Conservation (phyloP, 2,329 filamentous ascomycete genomes). For the Aspergillus felis region DNA sequence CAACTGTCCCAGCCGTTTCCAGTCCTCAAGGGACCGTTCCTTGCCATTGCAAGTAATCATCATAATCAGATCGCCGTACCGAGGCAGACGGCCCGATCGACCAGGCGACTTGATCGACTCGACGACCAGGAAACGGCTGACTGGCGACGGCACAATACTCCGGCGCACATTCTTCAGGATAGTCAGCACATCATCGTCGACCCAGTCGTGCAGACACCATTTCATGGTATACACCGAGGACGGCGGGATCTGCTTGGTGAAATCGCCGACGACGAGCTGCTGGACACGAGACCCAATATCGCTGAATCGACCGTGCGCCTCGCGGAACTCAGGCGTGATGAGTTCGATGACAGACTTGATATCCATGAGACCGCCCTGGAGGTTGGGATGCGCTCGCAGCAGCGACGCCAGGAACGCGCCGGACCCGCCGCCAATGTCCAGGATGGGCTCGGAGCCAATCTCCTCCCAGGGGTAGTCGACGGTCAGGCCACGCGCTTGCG, state of each 20-base stretch:
- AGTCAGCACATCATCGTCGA: neutral
- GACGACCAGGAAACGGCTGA: neutral
- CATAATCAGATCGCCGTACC: neutral
- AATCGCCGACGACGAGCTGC: neutral
- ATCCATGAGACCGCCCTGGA: neutral
- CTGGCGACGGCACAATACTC: neutral
- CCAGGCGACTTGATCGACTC: neutral
- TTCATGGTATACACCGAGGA: neutral
- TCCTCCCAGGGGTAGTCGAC: neutral
- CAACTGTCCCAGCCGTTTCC: neutral
- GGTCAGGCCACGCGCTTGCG: neutral
- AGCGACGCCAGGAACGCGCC: neutral
- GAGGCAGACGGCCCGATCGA: neutral
- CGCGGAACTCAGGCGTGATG: neutral
- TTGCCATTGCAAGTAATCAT: neutral
- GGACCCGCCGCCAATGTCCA: neutral
- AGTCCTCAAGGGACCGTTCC: neutral
- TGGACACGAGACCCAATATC: neutral
- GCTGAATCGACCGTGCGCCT: neutral
- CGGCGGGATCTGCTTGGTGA: neutral
- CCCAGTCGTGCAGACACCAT: constrained; percentile 1
- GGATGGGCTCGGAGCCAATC: neutral
- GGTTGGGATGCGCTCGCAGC: neutral
- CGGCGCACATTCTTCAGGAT: neutral
- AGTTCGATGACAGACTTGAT: neutral